Evolutionary conservation across 768 basidiomycete genomes (phyloP).

Genomic region (Boletus sp.): DNA sequence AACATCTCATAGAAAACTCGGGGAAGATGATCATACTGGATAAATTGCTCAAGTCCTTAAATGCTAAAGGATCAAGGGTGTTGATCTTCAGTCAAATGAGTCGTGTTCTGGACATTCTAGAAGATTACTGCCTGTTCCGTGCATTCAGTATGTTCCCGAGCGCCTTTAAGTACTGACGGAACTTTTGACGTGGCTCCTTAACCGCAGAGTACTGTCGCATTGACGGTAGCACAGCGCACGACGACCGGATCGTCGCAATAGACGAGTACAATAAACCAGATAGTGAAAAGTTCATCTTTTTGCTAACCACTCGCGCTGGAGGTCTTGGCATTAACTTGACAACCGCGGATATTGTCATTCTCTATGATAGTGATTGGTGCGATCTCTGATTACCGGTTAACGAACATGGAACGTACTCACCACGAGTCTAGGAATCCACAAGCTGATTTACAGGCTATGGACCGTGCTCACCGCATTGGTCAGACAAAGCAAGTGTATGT

Average conservation of each 20-base stretch:
- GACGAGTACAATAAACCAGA: constrained; percentile 96
- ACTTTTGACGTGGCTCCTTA: constrained; percentile 1
- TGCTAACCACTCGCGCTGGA: constrained; percentile 94
- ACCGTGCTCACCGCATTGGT: constrained; percentile 94
- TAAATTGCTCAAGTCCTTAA: constrained; percentile 85
- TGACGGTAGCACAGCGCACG: constrained; percentile 93
- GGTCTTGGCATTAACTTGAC: constrained; percentile 97
- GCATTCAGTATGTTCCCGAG: constrained; percentile 63
- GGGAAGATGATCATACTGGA: constrained; percentile 99
- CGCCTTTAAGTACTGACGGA: neutral
- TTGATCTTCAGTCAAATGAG: constrained; percentile 99
- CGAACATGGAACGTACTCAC: neutral
- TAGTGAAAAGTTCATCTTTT: constrained; percentile 94
- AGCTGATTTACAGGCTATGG: constrained; percentile 98
- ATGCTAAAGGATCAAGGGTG: constrained; percentile 89
- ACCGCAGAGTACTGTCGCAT: constrained; percentile 89
- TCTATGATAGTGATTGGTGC: constrained; percentile 96
- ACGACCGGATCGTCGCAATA: constrained; percentile 92
- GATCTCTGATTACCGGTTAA: constrained; percentile 15
- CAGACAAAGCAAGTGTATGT: constrained; percentile 90
- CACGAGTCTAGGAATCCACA: constrained; percentile 80
- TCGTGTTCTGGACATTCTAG: constrained; percentile 92
- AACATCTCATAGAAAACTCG: constrained; percentile 89
- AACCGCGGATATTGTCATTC: constrained; percentile 89
- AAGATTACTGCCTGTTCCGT: constrained; percentile 95